Conservation (phyloP, 495 filamentous ascomycete genomes). For the Entonaema liquescens region DNA sequence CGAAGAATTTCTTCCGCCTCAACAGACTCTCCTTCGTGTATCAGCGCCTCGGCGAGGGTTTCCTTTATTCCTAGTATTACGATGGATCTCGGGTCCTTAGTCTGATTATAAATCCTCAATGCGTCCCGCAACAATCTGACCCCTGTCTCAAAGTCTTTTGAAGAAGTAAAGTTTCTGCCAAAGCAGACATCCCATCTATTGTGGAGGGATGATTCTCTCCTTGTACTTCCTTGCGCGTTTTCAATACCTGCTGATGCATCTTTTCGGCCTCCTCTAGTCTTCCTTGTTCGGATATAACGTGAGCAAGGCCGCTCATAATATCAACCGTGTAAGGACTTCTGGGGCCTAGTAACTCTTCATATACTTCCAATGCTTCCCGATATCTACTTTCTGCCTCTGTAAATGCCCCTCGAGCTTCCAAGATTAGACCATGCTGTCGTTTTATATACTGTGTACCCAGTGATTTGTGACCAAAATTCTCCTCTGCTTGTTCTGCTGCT, state of each 20-base stretch:
- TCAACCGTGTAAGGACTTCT: background rate
- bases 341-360: background rate
- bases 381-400: background rate
- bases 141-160: too few species aligned
- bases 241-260: background rate
- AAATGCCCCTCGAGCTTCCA: background rate
- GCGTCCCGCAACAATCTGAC: too few species aligned
- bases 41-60: background rate
- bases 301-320: background rate
- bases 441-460: too few species aligned
- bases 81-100: background rate
- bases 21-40: background rate
- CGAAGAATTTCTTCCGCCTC: conserved; percentile 34
- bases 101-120: conserved; percentile 36
- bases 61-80: background rate
- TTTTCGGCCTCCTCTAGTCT: background rate
- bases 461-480: background rate
- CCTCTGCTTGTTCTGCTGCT: background rate
- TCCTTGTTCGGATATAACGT: background rate
- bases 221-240: background rate
- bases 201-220: background rate
- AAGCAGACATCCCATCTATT: too few species aligned
- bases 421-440: too few species aligned
- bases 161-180: too few species aligned
- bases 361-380: background rate